Base-by-base conservation (phyloP, 352 stramenopile species). In the Plasmopara halstedii region DNA sequence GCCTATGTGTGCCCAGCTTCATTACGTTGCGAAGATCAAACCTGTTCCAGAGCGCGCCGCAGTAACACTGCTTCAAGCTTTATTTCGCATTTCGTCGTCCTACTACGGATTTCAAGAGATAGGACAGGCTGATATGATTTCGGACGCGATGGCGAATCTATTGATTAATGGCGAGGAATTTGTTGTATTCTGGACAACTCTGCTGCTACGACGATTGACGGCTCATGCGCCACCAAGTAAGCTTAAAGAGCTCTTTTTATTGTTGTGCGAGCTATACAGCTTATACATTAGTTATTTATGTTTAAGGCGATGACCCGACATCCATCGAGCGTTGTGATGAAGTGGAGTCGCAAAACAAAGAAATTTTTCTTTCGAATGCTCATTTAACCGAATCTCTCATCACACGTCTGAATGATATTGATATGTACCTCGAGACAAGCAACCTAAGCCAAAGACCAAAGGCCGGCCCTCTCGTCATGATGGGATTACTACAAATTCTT, bases 401-500 rank as follows among this genome's bases (percentile, higher is more conserved):
- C 4, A 62, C 42, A 2, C 70, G 79, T 20, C 35, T 93, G n/a
- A 61, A 78, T 25, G 62, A 69, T 50, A 70, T 88, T 17, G 64
- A 81, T 17, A 52, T 84, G 20, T 64, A 76, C 33, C 61, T 60
- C 6, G 47, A 48, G 7, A 36, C 40, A 13, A 52, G 46, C n/a
- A 59, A 29, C 51, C 35, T 46, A 6, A 38, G 21, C 42, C 25
- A 41, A 2, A 42, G 38, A 10, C 47, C 39, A 4, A 53, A 22
- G 15, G 56, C 36, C 42, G 81, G 80, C 0, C 78, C 83, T 20
- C 70, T 97, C 29, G 83, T 96, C 29, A 68, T 96, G 41, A 95
- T 97, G 82, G 86, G 85, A 1, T 53, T 95, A 41, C 74, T 96
- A 31, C 75, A 96, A 46, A 92, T 91, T 13, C 63, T 98, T 0